Evolutionary conservation across 805 yeast genomes (phyloP).

Genomic region (Metschnikowia sp.): DNA sequence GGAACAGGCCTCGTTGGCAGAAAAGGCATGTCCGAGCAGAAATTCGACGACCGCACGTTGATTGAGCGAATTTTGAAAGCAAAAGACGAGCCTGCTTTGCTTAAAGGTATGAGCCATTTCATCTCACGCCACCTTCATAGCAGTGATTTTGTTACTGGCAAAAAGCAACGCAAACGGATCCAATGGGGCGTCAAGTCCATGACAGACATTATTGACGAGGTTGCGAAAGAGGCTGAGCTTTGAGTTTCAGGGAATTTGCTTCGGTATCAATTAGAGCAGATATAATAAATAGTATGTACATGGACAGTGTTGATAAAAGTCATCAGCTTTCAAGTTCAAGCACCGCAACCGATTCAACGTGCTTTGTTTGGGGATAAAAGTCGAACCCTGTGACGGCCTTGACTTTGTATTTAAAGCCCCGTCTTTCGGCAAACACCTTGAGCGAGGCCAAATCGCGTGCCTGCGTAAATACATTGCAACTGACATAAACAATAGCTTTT

Average conservation of each 20-base stretch:
- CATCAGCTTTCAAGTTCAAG: conserved; percentile 22
- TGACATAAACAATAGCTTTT: conserved; percentile 35
- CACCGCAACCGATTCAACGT: conserved; percentile 54
- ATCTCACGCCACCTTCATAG: conserved; percentile 44
- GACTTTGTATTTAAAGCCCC: conserved; percentile 15
- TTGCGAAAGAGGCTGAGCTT: conserved; percentile 18
- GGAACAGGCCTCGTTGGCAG: conserved; percentile 41
- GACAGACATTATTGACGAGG: conserved; percentile 51
- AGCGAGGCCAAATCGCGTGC: conserved; percentile 40
- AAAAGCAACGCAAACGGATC: conserved; percentile 53
- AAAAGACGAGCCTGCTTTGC: conserved; percentile 52
- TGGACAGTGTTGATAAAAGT: neutral
- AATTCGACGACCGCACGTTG: conserved; percentile 47
- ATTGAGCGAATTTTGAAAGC: conserved; percentile 52
- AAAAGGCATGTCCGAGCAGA: conserved; percentile 27
- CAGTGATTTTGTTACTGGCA: conserved; percentile 50
- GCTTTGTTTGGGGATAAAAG: conserved; percentile 56
- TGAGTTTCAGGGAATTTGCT: neutral
- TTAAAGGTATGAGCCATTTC: conserved; percentile 67
- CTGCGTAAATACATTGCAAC: conserved; percentile 46
- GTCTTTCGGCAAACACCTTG: conserved; percentile 19
- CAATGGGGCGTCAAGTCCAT: conserved; percentile 64
- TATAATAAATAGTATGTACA: neutral
- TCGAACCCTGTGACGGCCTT: conserved; percentile 37
- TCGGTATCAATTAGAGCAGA: neutral